Evolutionary conservation across 345 rosid genomes (phyloP).

Genomic region (Gossypioides kirkii): DNA sequence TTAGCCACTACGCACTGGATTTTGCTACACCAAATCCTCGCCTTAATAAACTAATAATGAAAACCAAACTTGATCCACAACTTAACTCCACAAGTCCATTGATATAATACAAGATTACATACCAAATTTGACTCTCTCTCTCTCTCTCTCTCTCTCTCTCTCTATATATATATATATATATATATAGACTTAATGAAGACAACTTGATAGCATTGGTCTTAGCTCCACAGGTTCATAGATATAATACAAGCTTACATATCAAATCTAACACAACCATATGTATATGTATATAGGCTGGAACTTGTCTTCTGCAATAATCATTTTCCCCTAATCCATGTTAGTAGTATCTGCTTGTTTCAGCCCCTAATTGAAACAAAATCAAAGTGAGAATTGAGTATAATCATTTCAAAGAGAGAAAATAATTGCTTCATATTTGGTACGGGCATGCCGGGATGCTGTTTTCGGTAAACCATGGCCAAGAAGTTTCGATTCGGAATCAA

Average conservation of each 20-base stretch:
- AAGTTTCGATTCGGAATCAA: background rate
- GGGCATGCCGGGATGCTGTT: background rate
- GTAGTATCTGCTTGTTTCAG: background rate
- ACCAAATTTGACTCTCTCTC: background rate
- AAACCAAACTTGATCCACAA: background rate
- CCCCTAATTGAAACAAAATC: background rate
- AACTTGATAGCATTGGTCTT: background rate
- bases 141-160: too few relatives aligned
- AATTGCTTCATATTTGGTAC: background rate
- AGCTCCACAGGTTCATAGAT: background rate
- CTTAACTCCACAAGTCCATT: background rate
- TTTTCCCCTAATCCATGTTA: background rate
- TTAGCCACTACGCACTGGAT: too few relatives aligned
- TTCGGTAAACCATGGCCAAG: background rate
- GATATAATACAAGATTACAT: slow-evolving; percentile 3
- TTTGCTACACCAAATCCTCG: too few relatives aligned
- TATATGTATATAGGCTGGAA: background rate
- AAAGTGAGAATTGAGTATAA: background rate
- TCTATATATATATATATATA: too few relatives aligned
- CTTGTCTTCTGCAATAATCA: background rate
- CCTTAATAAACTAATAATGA: background rate
- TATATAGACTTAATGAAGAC: background rate
- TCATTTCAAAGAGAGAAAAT: background rate
- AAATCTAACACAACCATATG: background rate
- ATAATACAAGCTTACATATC: background rate